Conservation (phyloP, 352 stramenopile species). For the Peronosclerospora sorghi region DNA sequence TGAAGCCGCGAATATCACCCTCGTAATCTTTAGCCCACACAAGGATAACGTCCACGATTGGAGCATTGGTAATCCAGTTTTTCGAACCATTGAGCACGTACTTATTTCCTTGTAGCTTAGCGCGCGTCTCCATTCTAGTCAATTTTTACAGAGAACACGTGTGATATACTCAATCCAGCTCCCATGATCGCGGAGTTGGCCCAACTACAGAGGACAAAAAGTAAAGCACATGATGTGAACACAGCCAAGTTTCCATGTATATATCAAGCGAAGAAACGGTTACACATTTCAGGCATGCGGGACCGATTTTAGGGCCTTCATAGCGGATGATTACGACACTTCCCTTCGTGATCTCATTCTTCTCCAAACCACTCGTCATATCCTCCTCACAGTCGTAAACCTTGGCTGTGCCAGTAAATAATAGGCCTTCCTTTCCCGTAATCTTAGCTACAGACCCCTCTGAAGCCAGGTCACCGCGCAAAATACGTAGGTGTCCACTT, state of each 20-base stretch:
- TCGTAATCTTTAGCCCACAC: no score
- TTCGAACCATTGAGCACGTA: no score
- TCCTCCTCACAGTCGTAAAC: conserved; percentile 97
- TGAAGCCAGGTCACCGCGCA: conserved; percentile 93
- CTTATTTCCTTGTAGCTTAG: no score
- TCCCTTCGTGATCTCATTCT: conserved; percentile 90
- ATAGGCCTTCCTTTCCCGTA: conserved; percentile 87
- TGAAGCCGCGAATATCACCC: no score
- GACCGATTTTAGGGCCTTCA: conserved; percentile 95
- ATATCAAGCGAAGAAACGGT: conserved; percentile 10
- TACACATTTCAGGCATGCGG: conserved; percentile 96
- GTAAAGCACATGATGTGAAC: conserved; percentile 3
- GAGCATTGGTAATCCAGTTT: no score
- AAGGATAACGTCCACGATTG: no score
- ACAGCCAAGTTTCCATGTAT: neutral
- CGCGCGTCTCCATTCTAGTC: no score
- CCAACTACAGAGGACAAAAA: conserved; percentile 7
- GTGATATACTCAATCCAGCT: conserved; percentile 91
- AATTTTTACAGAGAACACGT: no score
- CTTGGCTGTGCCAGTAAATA: conserved; percentile 62
- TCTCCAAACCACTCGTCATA: conserved; percentile 87
- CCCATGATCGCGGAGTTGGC: conserved; percentile 92
- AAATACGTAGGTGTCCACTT: conserved; percentile 92
- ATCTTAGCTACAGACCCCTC: conserved; percentile 95
- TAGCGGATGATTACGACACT: conserved; percentile 98